Base-by-base conservation (phyloP, 2,329 filamentous ascomycete species). In the Zymoseptoria crescenta region DNA sequence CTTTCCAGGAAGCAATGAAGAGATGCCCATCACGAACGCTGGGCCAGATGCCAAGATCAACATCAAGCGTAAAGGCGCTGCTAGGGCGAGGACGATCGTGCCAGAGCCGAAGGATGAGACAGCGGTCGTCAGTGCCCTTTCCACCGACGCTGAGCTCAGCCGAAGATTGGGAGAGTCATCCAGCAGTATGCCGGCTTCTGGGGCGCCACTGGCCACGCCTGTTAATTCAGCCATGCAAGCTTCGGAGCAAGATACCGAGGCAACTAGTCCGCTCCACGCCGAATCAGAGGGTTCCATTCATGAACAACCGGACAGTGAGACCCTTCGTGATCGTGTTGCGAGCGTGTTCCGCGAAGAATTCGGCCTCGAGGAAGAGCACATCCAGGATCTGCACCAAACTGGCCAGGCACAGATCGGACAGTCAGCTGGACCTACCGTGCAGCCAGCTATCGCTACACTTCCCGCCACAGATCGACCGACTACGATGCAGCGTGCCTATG, bases 1-100 rank as follows among this genome's bases (percentile, higher is more conserved):
- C 13, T 60, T 62, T 28, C 54, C 62, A 21, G 48, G 58, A 24
- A 57, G 59, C 41, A 58, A 59, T 16, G 67, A 69, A 19, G 67
- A 68, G 35, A 63, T 72, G n/a, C 70, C 70, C 3, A 71, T 72
- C 56, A 68, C 69, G 1, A 72, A 72, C 52, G 70, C 70, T n/a
- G 70, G 70, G 1, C 69, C 69, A 10, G 68, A 72, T 58, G 69
- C 69, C 7, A 71, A 69, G 59, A 63, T 67, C 58, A 72, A 72
- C 49, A 70, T 72, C 61, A 68, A 65, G 52, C 66, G 65, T 8
- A 68, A 60, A 20, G 67, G 67, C 9, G 68, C 65, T 27, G 63
- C 64, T 8, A 68, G 65, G n/a, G 56, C 56, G 6, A 65, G 57
- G 51, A 54, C 64, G 52, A 58, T 66, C 9, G 67, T 72, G 7